Percentiles rank a stretch among this genome's conserved stretches.
Evolutionary conservation across 225 moss, liverwort and hornwort species (phyloP).

Genomic region (Sphagnum tenellum): DNA sequence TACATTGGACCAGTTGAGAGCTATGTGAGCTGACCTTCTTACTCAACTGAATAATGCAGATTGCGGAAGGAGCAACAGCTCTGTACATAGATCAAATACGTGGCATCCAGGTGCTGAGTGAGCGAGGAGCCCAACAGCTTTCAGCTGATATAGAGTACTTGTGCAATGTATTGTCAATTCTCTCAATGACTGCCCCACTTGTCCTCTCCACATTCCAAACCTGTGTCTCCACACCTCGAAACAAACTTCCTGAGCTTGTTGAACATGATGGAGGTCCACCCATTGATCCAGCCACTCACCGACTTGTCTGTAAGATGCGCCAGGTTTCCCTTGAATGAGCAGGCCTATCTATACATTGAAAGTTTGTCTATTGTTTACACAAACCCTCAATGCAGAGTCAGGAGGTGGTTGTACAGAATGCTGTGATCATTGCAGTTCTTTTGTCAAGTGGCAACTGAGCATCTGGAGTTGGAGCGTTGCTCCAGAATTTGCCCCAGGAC

Average conservation of each 20-base stretch:
- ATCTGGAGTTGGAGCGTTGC: too few species aligned
- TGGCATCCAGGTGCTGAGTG: conserved; percentile 78
- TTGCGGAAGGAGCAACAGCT: conserved; percentile 92
- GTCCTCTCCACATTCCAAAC: conserved; percentile 85
- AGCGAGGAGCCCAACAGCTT: conserved; percentile 82
- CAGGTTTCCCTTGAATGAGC: conserved; percentile 57
- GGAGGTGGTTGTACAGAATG: too few species aligned
- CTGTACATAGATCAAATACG: conserved; percentile 90
- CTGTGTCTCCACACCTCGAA: conserved; percentile 72
- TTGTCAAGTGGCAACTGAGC: too few species aligned
- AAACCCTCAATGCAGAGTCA: too few species aligned
- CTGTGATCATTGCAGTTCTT: too few species aligned
- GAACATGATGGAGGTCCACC: conserved; percentile 53
- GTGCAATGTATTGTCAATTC: conserved; percentile 86
- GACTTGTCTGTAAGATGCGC: conserved; percentile 95
- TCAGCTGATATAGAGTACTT: conserved; percentile 96
- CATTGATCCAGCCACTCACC: conserved; percentile 60
- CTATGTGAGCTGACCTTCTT: too few species aligned
- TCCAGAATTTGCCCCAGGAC: too few species aligned
- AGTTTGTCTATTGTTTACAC: too few species aligned
- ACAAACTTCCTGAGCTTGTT: conserved; percentile 57
- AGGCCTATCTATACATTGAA: too few species aligned
- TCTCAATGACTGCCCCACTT: conserved; percentile 75
- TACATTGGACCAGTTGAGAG: too few species aligned
- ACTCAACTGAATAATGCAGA: conserved; percentile 22